Base-by-base conservation (phyloP, 225 moss, liverwort and hornwort genomes). In the Neckera pumila region DNA sequence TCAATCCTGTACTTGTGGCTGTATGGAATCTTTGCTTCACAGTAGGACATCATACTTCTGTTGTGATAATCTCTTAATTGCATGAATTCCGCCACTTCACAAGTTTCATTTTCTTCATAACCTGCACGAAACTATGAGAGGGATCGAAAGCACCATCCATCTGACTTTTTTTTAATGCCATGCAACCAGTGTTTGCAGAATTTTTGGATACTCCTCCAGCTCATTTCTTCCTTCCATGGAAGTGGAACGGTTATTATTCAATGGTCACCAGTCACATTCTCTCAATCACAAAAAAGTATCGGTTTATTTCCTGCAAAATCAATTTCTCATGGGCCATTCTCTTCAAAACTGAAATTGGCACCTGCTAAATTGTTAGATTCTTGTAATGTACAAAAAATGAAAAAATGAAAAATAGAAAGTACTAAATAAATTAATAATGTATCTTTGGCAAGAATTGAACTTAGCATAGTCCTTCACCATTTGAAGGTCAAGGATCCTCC, bases 161-260 rank as follows among this genome's bases (percentile, higher is more conserved):
- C 14, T 25, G 40, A 40, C 70, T 26, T 70, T 3, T 14, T 17
- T 14, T 8, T 49, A 25, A 71, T 25, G 42, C 14, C 70, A 64
- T 0, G 5, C 64, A 33, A 33, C 64, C 9, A 3, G 0, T 31
- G 3, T 7, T 18, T 0, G 0, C 0, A 3, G 20, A 70, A 33
- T 2, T 74, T 19, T 49, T 33, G 7, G 20, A 33, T n/a, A 11
- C 2, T 31, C 17, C 2, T 49, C 2, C 1, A 12, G 5, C 19
- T 49, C 75, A 33, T 17, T 47, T 30, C 7, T 12, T 49, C 31
- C 33, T 20, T 75, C 12, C 4, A 49, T 4, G 1, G 12, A 51
- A 51, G 49, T 13, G 3, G 3, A 33, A 4, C 0, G 11, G 0
- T 7, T 76, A 21, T 21, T 49, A 3, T 33, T 75, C 3, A 6